These are phyloP conservation scores for Botrytis medusae DNA, from an alignment of 2,329 filamentous ascomycete species.

Conservation along the genomic window DNA sequence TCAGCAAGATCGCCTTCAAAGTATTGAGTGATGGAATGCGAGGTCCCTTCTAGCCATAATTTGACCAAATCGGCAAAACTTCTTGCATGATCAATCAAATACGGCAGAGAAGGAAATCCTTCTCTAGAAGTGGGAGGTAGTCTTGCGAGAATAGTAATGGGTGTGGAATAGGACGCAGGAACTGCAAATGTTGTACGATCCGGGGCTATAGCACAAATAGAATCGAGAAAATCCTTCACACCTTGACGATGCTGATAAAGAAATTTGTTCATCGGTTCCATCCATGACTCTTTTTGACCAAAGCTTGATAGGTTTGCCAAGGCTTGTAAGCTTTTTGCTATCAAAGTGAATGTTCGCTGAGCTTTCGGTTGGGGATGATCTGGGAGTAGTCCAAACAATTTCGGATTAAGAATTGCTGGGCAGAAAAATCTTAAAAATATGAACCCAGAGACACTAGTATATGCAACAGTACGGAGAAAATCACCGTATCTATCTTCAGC, in stretches of 20 bases:
- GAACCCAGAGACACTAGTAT: slow-evolving; percentile 93
- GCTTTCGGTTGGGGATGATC: slow-evolving; percentile 82
- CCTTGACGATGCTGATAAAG: slow-evolving; percentile 71
- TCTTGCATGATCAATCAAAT: slow-evolving; percentile 84
- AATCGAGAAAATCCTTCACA: slow-evolving; percentile 85
- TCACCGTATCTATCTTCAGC: slow-evolving; percentile 94
- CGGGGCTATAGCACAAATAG: slow-evolving; percentile 77
- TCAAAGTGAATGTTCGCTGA: slow-evolving; percentile 84
- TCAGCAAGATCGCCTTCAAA: slow-evolving; percentile 38
- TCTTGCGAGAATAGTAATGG: slow-evolving; percentile 82
- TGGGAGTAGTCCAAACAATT: slow-evolving; percentile 79
- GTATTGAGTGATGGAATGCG: slow-evolving; percentile 24
- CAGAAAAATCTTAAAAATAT: slow-evolving; percentile 94
- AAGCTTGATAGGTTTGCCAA: slow-evolving; percentile 89
- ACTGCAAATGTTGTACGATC: slow-evolving; percentile 64
- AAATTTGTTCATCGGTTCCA: slow-evolving; percentile 97
- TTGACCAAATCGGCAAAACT: slow-evolving; percentile 83
- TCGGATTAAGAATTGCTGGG: slow-evolving; percentile 92
- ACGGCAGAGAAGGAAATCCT: slow-evolving; percentile 89
- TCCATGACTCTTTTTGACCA: slow-evolving; percentile 95
- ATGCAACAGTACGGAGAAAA: slow-evolving; percentile 83
- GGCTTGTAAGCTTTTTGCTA: slow-evolving; percentile 89
- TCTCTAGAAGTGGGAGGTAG: slow-evolving; percentile 79
- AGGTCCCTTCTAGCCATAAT: slow-evolving; percentile 66
- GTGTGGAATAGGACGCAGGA: slow-evolving; percentile 87